These are phyloP conservation scores for Saturnispora saitoi DNA, from an alignment of 805 yeast genomes.

Conservation along the genomic window DNA sequence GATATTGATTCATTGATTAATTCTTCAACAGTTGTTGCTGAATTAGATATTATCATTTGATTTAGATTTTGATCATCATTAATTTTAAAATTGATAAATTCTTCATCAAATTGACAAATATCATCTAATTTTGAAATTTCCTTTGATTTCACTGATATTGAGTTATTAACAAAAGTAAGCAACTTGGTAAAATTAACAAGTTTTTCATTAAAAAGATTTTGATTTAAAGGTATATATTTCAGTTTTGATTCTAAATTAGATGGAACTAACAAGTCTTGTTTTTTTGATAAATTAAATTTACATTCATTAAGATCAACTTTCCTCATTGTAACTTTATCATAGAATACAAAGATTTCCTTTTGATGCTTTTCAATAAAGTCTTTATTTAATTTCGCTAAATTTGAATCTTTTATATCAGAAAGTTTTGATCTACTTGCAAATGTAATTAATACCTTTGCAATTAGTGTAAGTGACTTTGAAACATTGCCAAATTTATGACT, in stretches of 20 bases:
- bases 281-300: slow-evolving; percentile 50
- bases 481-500: slow-evolving; percentile 62
- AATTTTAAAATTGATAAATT: slow-evolving; percentile 36
- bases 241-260: neutral
- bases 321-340: slow-evolving; percentile 62
- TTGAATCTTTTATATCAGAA: slow-evolving; percentile 76
- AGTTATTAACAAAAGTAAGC: slow-evolving; percentile 30
- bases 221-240: neutral
- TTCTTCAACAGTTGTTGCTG: slow-evolving; percentile 12
- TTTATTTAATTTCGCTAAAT: slow-evolving; percentile 58
- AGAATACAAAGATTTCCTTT: slow-evolving; percentile 54
- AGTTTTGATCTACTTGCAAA: slow-evolving; percentile 70
- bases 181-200: slow-evolving; percentile 53
- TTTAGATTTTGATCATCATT: slow-evolving; percentile 23
- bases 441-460: slow-evolving; percentile 72
- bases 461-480: slow-evolving; percentile 70
- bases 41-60: slow-evolving; percentile 17
- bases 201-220: slow-evolving; percentile 49
- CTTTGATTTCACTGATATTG: slow-evolving; percentile 2
- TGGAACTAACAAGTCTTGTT: slow-evolving; percentile 18
- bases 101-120: slow-evolving; percentile 51
- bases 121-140: slow-evolving; percentile 28
- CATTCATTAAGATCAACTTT: slow-evolving; percentile 55
- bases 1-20: neutral
- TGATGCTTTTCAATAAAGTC: slow-evolving; percentile 51